Conservation (phyloP, 2,329 filamentous ascomycete genomes). For the Nannizzia gypsea region DNA sequence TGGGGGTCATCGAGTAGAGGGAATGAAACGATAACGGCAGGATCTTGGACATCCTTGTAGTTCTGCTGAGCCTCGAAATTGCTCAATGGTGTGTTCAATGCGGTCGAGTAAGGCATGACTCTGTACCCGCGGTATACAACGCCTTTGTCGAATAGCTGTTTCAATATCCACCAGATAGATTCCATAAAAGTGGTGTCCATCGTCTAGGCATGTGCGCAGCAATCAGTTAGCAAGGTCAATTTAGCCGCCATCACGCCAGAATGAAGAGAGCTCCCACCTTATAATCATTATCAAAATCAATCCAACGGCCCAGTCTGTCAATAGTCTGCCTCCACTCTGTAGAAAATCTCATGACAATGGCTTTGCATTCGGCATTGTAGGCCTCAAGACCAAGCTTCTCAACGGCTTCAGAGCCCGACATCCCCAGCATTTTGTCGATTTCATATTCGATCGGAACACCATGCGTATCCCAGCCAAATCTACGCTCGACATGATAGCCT, state of each 20-base stretch:
- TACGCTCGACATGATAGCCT: slow-evolving; percentile 78
- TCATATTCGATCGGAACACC: slow-evolving; percentile 92
- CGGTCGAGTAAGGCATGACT: slow-evolving; percentile 93
- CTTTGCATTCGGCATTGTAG: slow-evolving; percentile 83
- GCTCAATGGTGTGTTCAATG: slow-evolving; percentile 75
- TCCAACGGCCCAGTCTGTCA: slow-evolving; percentile 83
- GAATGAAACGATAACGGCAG: slow-evolving; percentile 78
- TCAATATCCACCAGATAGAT: slow-evolving; percentile 93
- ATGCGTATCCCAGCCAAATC: slow-evolving; percentile 94
- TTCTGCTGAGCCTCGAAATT: slow-evolving; percentile 94
- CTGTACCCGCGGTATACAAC: slow-evolving; percentile 80
- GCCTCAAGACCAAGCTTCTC: slow-evolving; percentile 72
- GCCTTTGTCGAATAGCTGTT: slow-evolving; percentile 80
- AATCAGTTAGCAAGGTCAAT: background rate
- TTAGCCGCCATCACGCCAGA: background rate
- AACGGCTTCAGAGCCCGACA: slow-evolving; percentile 78
- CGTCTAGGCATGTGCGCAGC: slow-evolving; percentile 49
- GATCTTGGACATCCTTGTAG: slow-evolving; percentile 86
- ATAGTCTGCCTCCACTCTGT: slow-evolving; percentile 79
- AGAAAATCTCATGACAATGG: slow-evolving; percentile 87
- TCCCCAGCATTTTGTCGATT: slow-evolving; percentile 90
- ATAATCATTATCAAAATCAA: slow-evolving; percentile 96
- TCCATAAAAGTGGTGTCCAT: slow-evolving; percentile 97
- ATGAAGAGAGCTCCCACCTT: slow-evolving; percentile 44
- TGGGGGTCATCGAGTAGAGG: slow-evolving; percentile 66